Conservation (phyloP, 257 asterid species). For the Ophiorrhiza pumila region DNA sequence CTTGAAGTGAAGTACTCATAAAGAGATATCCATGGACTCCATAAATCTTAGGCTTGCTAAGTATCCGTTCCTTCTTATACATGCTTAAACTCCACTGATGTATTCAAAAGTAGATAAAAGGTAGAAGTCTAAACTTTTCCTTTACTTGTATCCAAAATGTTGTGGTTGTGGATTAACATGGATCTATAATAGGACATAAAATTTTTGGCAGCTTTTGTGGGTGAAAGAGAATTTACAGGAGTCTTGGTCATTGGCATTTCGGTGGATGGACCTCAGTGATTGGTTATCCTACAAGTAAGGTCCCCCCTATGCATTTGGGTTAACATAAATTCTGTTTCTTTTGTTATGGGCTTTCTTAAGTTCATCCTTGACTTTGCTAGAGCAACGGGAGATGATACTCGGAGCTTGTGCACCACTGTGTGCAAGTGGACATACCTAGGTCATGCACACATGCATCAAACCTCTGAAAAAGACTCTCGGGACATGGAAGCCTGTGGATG, state of each 20-base stretch:
- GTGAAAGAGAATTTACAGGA: conserved; percentile 89
- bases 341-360: conserved; percentile 7
- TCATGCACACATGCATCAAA: conserved; percentile 94
- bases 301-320: neutral
- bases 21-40: neutral
- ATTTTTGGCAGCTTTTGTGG: conserved; percentile 79
- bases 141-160: neutral
- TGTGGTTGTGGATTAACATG: neutral
- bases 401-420: conserved; percentile 95
- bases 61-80: too few relatives aligned
- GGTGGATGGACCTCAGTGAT: conserved; percentile 99
- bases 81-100: neutral
- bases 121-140: neutral
- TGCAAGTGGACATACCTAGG: conserved; percentile 99
- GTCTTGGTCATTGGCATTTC: conserved; percentile 86
- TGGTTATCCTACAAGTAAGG: conserved; percentile 90
- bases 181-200: neutral
- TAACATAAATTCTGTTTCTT: neutral
- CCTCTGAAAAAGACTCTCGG: conserved; percentile 63
- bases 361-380: conserved; percentile 30
- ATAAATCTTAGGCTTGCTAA: neutral
- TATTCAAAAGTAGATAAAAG: neutral
- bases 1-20: neutral
- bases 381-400: conserved; percentile 98
- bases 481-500: conserved; percentile 96